Evolutionary conservation across 2,329 filamentous ascomycete genomes (phyloP).

Genomic region (Sordariomycetes sp.): DNA sequence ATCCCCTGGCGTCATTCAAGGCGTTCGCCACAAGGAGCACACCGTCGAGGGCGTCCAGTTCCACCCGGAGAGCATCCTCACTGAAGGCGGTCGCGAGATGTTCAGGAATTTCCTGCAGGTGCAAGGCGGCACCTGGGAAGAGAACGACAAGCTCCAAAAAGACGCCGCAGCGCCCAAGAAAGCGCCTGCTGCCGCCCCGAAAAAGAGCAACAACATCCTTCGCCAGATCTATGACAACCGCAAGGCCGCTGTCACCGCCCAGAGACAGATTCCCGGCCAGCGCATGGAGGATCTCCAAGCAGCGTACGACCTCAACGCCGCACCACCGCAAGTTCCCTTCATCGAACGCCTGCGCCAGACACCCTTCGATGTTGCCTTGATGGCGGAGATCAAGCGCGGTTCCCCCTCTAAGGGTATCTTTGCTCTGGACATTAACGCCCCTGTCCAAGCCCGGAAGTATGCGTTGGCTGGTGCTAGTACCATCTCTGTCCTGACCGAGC

Average conservation of each 20-base stretch:
- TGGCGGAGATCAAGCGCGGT: constrained; percentile 95
- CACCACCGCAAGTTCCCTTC: constrained; percentile 77
- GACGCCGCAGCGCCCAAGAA: constrained; percentile 18
- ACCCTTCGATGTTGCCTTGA: constrained; percentile 79
- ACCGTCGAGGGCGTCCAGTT: constrained; percentile 96
- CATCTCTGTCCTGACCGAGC: constrained; percentile 97
- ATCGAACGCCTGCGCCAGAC: constrained; percentile 71
- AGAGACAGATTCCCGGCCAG: constrained; percentile 80
- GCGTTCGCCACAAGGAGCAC: constrained; percentile 85
- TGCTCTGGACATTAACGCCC: constrained; percentile 76
- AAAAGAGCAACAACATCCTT: constrained; percentile 74
- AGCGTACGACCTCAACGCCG: constrained; percentile 73
- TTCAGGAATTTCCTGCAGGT: constrained; percentile 85
- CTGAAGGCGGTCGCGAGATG: constrained; percentile 80
- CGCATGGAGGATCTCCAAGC: constrained; percentile 76
- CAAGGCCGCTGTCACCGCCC: constrained; percentile 63
- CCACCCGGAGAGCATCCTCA: constrained; percentile 94
- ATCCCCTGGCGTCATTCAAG: constrained; percentile 86
- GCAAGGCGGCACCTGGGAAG: constrained; percentile 85
- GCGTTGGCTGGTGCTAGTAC: constrained; percentile 90
- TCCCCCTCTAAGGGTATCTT: constrained; percentile 96
- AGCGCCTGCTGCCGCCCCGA: constrained; percentile 14
- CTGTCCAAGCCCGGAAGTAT: constrained; percentile 83
- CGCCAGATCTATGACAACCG: constrained; percentile 85
- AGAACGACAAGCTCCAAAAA: constrained; percentile 55